A percentile compares a stretch with the other conserved stretches of the same genome.
These are phyloP conservation scores for Daldinia concentrica DNA, from an alignment of 495 filamentous ascomycete genomes.

Conservation along the genomic window DNA sequence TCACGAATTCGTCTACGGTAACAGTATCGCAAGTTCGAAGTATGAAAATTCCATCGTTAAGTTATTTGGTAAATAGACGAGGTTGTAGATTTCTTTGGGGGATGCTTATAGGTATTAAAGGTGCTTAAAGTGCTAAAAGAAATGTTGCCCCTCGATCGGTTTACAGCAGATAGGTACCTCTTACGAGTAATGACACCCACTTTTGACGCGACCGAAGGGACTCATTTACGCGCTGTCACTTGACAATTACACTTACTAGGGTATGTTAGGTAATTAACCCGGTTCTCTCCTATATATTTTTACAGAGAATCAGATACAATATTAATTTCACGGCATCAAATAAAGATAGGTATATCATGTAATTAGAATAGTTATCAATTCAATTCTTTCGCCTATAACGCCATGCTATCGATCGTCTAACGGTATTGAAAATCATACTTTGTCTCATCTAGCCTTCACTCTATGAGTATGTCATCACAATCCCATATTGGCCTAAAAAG, in stretches of 20 bases:
- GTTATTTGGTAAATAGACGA: background rate
- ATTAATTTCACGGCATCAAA: background rate
- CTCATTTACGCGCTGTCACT: slow-evolving; percentile 38
- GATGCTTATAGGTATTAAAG: slow-evolving; percentile 3
- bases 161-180: background rate
- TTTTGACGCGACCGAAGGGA: slow-evolving; percentile 28
- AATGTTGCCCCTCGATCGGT: slow-evolving; percentile 34
- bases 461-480: slow-evolving; percentile 8
- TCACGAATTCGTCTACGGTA: background rate
- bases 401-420: slow-evolving; percentile 29
- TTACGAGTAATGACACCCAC: slow-evolving; percentile 20
- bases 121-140: background rate
- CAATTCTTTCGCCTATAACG: slow-evolving; percentile 25
- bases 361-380: background rate
- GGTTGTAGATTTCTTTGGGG: background rate
- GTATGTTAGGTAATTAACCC: background rate
- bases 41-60: background rate
- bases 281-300: no score
- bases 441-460: slow-evolving; percentile 5
- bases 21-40: background rate
- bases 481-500: slow-evolving; percentile 2
- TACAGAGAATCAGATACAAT: background rate
- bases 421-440: slow-evolving; percentile 9
- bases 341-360: background rate
- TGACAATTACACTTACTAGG: slow-evolving; percentile 15